phyloP scores from a whole-genome alignment of 495 filamentous ascomycete genomes.

The Daldinia childiae region DNA sequence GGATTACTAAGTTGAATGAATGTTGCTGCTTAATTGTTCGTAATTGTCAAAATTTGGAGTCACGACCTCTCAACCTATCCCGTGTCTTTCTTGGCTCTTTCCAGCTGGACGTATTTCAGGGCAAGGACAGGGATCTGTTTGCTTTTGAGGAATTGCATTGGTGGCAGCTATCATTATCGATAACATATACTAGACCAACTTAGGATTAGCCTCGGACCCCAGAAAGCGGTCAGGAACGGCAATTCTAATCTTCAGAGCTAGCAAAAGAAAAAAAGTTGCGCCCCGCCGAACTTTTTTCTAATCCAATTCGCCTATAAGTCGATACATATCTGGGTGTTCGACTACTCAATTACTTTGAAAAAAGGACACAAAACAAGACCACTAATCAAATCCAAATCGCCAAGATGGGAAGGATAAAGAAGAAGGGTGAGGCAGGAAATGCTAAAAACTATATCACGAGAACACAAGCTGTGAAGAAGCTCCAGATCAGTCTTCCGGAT shows the following conservation, averaged over 20 bases:
- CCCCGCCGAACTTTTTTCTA: slow-evolving; percentile 38
- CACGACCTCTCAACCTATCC: slow-evolving; percentile 10
- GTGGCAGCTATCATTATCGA: slow-evolving; percentile 29
- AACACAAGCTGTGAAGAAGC: slow-evolving; percentile 94
- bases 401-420: slow-evolving; percentile 89
- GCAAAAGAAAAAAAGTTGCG: slow-evolving; percentile 52
- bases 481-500: slow-evolving; percentile 95
- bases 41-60: slow-evolving; percentile 21
- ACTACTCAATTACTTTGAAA: slow-evolving; percentile 5
- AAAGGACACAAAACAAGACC: neutral
- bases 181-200: neutral
- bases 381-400: slow-evolving; percentile 8
- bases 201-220: slow-evolving; percentile 7
- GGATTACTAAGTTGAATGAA: slow-evolving; percentile 3
- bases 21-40: slow-evolving; percentile 8
- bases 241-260: slow-evolving; percentile 22
- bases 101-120: slow-evolving; percentile 20
- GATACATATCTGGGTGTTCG: neutral
- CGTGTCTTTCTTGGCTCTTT: slow-evolving; percentile 34
- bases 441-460: slow-evolving; percentile 99
- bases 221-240: slow-evolving; percentile 31
- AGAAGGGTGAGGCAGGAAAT: slow-evolving; percentile 91
- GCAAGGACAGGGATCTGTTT: slow-evolving; percentile 9
- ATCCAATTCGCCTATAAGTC: slow-evolving; percentile 13
- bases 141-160: neutral